Evolutionary conservation across 1,284 basidiomycete species (phyloP).

Genomic region (Singerocomus inundabilis): DNA sequence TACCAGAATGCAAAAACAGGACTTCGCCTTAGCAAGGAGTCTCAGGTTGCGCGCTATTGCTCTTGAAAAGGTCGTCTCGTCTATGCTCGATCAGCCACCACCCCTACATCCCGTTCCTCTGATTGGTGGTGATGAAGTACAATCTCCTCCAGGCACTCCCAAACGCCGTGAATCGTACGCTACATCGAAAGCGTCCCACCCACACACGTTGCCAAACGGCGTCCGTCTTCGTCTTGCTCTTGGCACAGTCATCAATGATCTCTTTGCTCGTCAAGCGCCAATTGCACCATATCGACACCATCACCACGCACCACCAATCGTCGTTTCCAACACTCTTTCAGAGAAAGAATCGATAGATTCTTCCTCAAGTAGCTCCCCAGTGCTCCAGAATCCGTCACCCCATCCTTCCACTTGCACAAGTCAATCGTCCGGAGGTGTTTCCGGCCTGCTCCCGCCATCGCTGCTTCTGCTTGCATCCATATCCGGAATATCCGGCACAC

Average conservation of each 20-base stretch:
- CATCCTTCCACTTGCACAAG: constrained; percentile 29
- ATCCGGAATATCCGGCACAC: constrained; percentile 25
- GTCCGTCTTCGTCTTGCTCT: constrained; percentile 71
- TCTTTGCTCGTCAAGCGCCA: constrained; percentile 70
- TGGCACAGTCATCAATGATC: constrained; percentile 71
- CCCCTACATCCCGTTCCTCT: constrained; percentile 44
- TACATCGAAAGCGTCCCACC: constrained; percentile 37
- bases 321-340: constrained; percentile 27
- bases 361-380: constrained; percentile 26
- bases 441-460: constrained; percentile 36
- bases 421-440: constrained; percentile 20
- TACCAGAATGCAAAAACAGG: constrained; percentile 51
- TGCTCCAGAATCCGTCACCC: constrained; percentile 21
- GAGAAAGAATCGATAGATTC: constrained; percentile 25
- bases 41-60: constrained; percentile 71
- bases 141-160: constrained; percentile 52
- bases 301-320: constrained; percentile 34
- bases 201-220: constrained; percentile 73
- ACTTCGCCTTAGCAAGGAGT: constrained; percentile 56
- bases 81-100: constrained; percentile 77
- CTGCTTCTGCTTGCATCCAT: constrained; percentile 39
- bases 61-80: constrained; percentile 73
- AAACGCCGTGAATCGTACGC: constrained; percentile 28
- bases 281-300: constrained; percentile 50
- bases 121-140: constrained; percentile 40